Percentiles rank a stretch among this genome's conserved stretches.
Conservation (phyloP, 345 rosid genomes). For the Pugionium cornutum region DNA sequence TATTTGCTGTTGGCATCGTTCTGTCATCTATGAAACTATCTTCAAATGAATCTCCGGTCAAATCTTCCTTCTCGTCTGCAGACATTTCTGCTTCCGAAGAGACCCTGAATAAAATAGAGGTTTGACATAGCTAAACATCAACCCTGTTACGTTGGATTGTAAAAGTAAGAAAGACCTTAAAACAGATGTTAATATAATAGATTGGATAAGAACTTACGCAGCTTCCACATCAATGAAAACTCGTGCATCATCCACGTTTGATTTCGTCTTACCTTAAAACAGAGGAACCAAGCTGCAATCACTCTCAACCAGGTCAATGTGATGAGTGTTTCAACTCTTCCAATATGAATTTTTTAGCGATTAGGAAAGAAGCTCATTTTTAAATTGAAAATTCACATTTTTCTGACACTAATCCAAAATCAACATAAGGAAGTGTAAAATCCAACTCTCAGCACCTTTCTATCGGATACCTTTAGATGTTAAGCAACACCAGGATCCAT, state of each 20-base stretch:
- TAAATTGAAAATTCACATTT: too few species aligned
- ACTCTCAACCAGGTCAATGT: conserved; percentile 9
- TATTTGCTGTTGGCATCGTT: conserved; percentile 56
- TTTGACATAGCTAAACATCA: conserved; percentile 13
- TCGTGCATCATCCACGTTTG: conserved; percentile 32
- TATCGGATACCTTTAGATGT: neutral
- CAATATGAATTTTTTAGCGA: too few species aligned
- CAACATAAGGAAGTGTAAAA: conserved; percentile 5
- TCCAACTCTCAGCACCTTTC: neutral
- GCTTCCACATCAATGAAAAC: conserved; percentile 82
- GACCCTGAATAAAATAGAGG: conserved; percentile 48
- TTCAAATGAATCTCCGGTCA: conserved; percentile 53
- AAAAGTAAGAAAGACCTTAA: neutral
- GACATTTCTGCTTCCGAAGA: conserved; percentile 76
- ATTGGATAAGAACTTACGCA: conserved; percentile 58
- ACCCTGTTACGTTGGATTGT: conserved; percentile 6
- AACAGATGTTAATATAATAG: neutral
- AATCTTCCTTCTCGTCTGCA: conserved; percentile 59
- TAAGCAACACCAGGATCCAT: neutral
- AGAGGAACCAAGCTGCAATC: conserved; percentile 25
- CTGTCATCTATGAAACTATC: conserved; percentile 89
- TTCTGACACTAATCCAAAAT: conserved; percentile 3
- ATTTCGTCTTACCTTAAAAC: conserved; percentile 60
- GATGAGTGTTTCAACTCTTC: neutral
- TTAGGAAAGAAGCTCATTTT: too few species aligned